Conservation (phyloP, 2,329 filamentous ascomycete genomes). For the Ceratocystis albifundus region DNA sequence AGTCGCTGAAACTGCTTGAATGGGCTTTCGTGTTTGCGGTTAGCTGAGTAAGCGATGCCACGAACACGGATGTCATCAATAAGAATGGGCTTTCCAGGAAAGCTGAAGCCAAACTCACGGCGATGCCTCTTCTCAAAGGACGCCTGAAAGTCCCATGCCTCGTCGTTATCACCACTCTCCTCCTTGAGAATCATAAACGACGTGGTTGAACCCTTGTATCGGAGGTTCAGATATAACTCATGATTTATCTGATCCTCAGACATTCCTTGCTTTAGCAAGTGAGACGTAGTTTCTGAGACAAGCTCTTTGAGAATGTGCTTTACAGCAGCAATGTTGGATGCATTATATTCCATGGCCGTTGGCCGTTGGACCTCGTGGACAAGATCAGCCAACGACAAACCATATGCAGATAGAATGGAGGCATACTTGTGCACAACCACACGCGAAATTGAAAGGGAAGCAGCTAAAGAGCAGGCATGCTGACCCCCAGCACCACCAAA, state of each 20-base stretch:
- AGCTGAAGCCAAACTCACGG: conserved; percentile 85
- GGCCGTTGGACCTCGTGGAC: conserved; percentile 84
- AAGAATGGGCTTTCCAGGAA: conserved; percentile 74
- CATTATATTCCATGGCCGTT: conserved; percentile 47
- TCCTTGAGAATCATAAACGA: conserved; percentile 82
- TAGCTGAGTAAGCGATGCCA: conserved; percentile 51
- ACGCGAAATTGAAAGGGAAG: conserved; percentile 71
- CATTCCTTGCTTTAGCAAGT: conserved; percentile 69
- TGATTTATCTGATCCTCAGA: conserved; percentile 61
- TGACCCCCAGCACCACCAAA: conserved; percentile 89
- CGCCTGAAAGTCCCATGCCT: conserved; percentile 69
- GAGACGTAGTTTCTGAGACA: conserved; percentile 58
- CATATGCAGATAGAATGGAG: conserved; percentile 79
- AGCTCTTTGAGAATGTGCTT: conserved; percentile 65
- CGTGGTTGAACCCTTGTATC: conserved; percentile 82
- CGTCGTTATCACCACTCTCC: conserved; percentile 36
- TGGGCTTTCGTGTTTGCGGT: conserved; percentile 57
- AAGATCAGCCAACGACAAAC: conserved; percentile 85
- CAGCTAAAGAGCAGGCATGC: conserved; percentile 82
- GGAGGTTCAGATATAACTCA: conserved; percentile 89
- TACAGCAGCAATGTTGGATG: conserved; percentile 48
- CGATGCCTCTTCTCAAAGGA: conserved; percentile 81
- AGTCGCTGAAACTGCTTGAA: conserved; percentile 64
- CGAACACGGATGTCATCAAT: conserved; percentile 81
- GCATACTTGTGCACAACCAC: conserved; percentile 81